These are phyloP conservation scores for Rhodomyrtus tomentosa DNA, from an alignment of 345 rosid genomes.

Conservation along the genomic window DNA sequence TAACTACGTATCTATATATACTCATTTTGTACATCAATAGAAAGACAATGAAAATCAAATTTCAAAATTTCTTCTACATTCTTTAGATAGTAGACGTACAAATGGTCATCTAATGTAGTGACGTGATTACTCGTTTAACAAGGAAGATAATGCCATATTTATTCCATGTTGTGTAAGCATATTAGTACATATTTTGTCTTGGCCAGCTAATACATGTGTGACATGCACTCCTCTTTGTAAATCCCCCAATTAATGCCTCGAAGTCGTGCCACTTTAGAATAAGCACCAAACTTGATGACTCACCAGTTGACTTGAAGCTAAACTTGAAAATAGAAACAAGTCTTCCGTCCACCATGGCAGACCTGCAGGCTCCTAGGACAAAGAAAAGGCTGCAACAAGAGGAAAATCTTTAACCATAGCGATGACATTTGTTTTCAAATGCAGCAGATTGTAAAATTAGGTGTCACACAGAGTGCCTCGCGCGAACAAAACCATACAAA, in stretches of 20 bases:
- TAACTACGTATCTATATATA: no score
- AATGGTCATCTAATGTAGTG: no score
- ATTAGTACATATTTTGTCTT: no score
- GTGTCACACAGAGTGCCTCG: not conserved
- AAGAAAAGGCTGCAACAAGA: not conserved
- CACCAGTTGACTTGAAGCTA: not conserved
- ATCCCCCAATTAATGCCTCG: not conserved
- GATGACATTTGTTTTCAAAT: not conserved
- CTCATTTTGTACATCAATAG: no score
- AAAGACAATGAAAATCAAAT: no score
- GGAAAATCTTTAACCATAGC: not conserved
- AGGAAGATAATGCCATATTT: no score
- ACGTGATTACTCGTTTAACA: no score
- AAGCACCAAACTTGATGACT: not conserved
- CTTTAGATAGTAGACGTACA: no score
- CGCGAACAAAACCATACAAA: no score
- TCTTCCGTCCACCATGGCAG: not conserved
- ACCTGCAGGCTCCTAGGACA: not conserved
- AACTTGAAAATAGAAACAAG: not conserved
- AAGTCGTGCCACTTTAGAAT: not conserved
- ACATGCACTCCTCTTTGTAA: not conserved
- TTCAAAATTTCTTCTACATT: no score
- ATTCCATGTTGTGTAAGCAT: no score
- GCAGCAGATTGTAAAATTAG: not conserved
- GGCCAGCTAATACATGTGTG: no score